These are phyloP conservation scores for Phialemoniopsis sp. DNA, from an alignment of 2,329 filamentous ascomycete genomes.

Conservation along the genomic window DNA sequence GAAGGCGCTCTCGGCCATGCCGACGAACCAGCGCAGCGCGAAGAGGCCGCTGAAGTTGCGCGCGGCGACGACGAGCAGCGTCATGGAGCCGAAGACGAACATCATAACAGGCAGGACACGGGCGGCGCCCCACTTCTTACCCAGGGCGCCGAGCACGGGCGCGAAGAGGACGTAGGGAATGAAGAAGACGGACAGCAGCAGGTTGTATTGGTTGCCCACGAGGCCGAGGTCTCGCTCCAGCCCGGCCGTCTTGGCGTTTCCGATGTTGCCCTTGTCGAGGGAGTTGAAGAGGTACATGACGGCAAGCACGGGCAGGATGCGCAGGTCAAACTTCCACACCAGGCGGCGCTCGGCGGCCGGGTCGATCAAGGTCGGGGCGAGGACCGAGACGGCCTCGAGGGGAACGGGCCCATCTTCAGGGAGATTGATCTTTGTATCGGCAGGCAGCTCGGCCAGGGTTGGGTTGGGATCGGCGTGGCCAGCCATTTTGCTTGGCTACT, in stretches of 20 bases:
- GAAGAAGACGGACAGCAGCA: conserved; percentile 69
- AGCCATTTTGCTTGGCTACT: no score
- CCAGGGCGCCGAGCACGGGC: conserved; percentile 53
- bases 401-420: no score
- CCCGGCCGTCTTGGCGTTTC: conserved; percentile 39
- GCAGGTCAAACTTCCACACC: conserved; percentile 50
- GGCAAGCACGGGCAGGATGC: conserved; percentile 48
- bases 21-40: conserved; percentile 61
- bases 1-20: conserved; percentile 41
- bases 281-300: conserved; percentile 51
- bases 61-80: conserved; percentile 54
- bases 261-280: conserved; percentile 34
- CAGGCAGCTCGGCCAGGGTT: no score
- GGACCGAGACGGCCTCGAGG: no score
- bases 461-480: no score
- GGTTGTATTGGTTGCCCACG: conserved; percentile 62
- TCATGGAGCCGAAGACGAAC: conserved; percentile 60
- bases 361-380: conserved; percentile 25
- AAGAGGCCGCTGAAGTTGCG: conserved; percentile 10
- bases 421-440: no score
- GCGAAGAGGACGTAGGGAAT: conserved; percentile 71
- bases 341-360: conserved; percentile 41
- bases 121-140: conserved; percentile 67
- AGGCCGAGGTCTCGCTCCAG: conserved; percentile 19
- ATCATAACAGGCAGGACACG: conserved; percentile 67